Evolutionary conservation across 768 basidiomycete genomes (phyloP), one percentile per base, ranked within the genome.

Genomic region (Kwoniella dejecticola): DNA sequence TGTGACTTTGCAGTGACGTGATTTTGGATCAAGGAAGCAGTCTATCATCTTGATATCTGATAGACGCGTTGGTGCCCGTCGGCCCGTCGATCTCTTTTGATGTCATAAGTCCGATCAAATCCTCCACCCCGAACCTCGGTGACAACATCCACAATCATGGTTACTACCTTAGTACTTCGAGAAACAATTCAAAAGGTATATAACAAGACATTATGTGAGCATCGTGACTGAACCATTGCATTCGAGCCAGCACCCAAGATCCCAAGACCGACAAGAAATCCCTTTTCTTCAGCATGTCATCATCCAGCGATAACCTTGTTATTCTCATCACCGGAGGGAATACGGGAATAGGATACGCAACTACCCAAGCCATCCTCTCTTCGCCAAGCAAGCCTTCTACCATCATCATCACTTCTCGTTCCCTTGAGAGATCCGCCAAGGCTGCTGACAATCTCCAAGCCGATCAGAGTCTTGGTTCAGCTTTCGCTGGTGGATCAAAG

Each of bases 321-420:
- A 59, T 69, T 6, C 64, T 72, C 36, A 57, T 71, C 62, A 69
- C 68, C 13, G 68, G 70, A 19, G 62, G 45, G 10, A 69, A 67
- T 50, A 55, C 59, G 4, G 68, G 68, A 31, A 63, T 72, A 26
- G 68, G 68, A 26, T 62, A 46, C 40, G 68, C 46, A 11, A 66
- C 49, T 15, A 58, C 54, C 50, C 58, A 64, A 33, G 64, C 67
- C 11, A 54, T 71, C 10, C 48, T 71, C 7, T 24, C 57, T 19
- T 49, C 55, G 29, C 45, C 54, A 24, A 45, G 42, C 21, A 45
- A 50, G n/a, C 0, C 38, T 8, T 61, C 53, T 36, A 47, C 49
- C 2, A 42, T 70, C 48, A 38, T 67, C 45, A 31, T 67, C 26
- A 57, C 54, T 31, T 58, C 60, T 26, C 66, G 69, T 33, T 29